Evolutionary conservation across 2,329 filamentous ascomycete genomes (phyloP).

Genomic region (Aureobasidium sp.): DNA sequence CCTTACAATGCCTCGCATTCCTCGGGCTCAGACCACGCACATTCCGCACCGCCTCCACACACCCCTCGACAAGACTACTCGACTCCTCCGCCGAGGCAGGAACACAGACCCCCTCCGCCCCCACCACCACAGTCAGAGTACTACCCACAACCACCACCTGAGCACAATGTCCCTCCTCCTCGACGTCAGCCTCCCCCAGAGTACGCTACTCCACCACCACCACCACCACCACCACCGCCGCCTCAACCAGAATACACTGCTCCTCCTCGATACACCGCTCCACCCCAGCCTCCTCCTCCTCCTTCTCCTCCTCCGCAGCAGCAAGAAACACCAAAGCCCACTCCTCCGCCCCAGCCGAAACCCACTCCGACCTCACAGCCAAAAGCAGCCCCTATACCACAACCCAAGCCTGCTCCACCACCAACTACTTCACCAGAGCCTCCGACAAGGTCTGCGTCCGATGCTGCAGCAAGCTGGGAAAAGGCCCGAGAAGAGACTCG

Average conservation of each 20-base stretch:
- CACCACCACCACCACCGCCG: conserved; percentile 3
- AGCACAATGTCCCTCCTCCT: conserved; percentile 5
- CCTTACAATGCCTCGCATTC: conserved; percentile 14
- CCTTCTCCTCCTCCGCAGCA: no score
- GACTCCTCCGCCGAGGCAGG: conserved; percentile 15
- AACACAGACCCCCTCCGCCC: conserved; percentile 5
- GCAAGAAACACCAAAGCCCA: conserved; percentile 5
- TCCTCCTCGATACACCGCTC: conserved; percentile 12
- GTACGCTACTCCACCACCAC: not conserved
- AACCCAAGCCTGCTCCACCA: conserved; percentile 13
- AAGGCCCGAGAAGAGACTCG: conserved; percentile 60
- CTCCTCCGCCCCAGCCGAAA: conserved; percentile 16
- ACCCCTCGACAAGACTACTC: conserved; percentile 13
- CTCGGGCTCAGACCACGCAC: conserved; percentile 15
- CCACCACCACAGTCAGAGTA: conserved; percentile 9
- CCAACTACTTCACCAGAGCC: conserved; percentile 19
- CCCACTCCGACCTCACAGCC: conserved; percentile 17
- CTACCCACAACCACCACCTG: not conserved
- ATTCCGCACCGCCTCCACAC: conserved; percentile 7
- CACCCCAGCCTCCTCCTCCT: conserved; percentile 10
- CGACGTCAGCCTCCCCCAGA: conserved; percentile 13
- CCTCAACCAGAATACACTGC: conserved; percentile 12
- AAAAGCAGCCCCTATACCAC: conserved; percentile 4
- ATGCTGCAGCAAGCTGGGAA: conserved; percentile 42
- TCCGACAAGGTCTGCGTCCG: conserved; percentile 25